A percentile compares a stretch with the other conserved stretches of the same genome.
phyloP scores from a whole-genome alignment of 192 early-diverging fungal species.

The Oehlia diaphana region DNA sequence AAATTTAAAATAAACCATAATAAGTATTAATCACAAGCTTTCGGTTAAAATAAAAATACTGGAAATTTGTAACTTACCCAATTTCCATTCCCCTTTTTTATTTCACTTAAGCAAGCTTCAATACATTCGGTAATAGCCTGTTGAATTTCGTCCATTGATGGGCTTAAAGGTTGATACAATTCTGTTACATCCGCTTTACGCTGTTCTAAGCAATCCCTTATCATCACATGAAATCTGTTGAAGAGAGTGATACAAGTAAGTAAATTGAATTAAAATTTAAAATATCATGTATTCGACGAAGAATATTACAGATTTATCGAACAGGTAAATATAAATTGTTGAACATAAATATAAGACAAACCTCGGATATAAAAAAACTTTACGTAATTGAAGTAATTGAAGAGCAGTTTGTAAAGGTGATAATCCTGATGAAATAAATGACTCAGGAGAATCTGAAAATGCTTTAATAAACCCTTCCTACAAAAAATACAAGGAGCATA shows the following conservation, averaged over 20 bases:
- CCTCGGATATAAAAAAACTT: conserved; percentile 90
- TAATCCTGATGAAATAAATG: conserved; percentile 72
- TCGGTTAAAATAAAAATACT: not conserved
- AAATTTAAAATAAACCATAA: not conserved
- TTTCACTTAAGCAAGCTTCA: conserved; percentile 65
- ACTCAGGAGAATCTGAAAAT: conserved; percentile 84
- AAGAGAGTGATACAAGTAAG: not conserved
- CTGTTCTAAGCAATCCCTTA: conserved; percentile 55
- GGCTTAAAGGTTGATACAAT: conserved; percentile 73
- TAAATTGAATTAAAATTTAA: not conserved
- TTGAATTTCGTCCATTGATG: conserved; percentile 83
- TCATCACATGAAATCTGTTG: conserved; percentile 65
- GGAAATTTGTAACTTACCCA: not conserved
- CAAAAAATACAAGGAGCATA: not conserved
- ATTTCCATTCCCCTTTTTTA: conserved; percentile 59
- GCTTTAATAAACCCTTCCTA: conserved; percentile 89
- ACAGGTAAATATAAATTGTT: not conserved
- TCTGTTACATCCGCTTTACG: conserved; percentile 67
- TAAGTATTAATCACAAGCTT: too few relatives aligned
- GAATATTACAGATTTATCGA: too few relatives aligned
- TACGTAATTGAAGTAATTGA: conserved; percentile 75
- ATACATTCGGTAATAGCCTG: conserved; percentile 68
- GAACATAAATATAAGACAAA: conserved; percentile 32
- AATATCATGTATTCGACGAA: too few relatives aligned
- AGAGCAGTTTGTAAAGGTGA: conserved; percentile 87